These are phyloP conservation scores for Pythium volutum DNA, from an alignment of 352 stramenopile genomes.

Conservation along the genomic window DNA sequence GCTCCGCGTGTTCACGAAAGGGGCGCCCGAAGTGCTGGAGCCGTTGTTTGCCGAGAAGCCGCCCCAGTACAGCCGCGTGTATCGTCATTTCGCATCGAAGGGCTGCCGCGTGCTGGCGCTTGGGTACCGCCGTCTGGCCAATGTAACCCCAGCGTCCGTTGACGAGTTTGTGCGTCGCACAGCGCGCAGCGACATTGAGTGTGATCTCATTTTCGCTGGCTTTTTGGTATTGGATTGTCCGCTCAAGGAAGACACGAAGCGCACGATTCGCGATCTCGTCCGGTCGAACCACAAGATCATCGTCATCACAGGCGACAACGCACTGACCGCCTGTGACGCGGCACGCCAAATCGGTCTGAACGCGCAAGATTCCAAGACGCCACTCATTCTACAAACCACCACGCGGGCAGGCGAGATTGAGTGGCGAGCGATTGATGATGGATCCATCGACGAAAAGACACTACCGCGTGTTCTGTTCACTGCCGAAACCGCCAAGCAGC, in stretches of 20 bases:
- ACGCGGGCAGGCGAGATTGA: constrained; percentile 15
- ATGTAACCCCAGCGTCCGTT: constrained; percentile 6
- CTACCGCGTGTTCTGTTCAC: constrained; percentile 22
- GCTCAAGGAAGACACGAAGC: constrained; percentile 88
- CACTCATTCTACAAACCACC: constrained; percentile 27
- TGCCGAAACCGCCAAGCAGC: constrained; percentile 2
- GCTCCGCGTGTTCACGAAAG: constrained; percentile 85
- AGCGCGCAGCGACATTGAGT: constrained; percentile 68
- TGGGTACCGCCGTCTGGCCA: constrained; percentile 56
- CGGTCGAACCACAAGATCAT: constrained; percentile 73
- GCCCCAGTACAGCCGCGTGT: constrained; percentile 47
- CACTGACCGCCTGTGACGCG: constrained; percentile 93
- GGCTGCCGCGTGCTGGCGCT: constrained; percentile 86
- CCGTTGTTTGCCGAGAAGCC: constrained; percentile 72
- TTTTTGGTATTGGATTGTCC: constrained; percentile 93
- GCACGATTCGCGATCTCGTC: constrained; percentile 82
- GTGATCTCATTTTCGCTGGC: constrained; percentile 84
- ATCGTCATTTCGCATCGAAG: constrained; percentile 41
- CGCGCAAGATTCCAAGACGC: constrained; percentile 12
- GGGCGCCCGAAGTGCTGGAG: constrained; percentile 90
- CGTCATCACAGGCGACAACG: constrained; percentile 96
- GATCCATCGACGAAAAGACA: constrained; percentile 10
- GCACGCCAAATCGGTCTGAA: constrained; percentile 83
- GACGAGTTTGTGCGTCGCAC: constrained; percentile 22
- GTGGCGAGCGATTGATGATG: constrained; percentile 32